Evolutionary conservation across 2,329 filamentous ascomycete genomes (phyloP), one percentile per base, ranked within the genome.

Genomic region (Nannizziopsis arthrosporioides): DNA sequence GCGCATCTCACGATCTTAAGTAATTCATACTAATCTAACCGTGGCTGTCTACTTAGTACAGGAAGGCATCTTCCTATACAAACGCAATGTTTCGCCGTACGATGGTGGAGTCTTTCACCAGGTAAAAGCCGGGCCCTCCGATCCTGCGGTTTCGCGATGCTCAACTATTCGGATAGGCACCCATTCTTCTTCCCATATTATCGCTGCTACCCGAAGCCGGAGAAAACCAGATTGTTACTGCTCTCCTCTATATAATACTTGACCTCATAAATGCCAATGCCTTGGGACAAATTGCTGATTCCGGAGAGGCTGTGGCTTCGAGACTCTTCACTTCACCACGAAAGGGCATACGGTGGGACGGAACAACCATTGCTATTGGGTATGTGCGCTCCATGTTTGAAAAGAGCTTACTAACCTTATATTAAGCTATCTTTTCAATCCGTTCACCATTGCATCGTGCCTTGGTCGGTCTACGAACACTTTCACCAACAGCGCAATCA

Each of bases 31-130:
- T 59, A 41, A 44, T 32, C 15, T 44, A 34, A n/a, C n/a, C n/a
- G n/a, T n/a, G n/a, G 39, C 14, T 45, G 10, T 34, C 14, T 17
- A 6, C 54, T 12, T 58, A 94, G 87, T 96, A 48, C 90, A 96
- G 74, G 92, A 98, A 69, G 92, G 92, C 15, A 72, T 98, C 50
- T 98, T 94, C 61, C 79, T 98, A 17, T 96, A 96, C 66, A 89
- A 85, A 55, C 86, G 93, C 66, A 93, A 94, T 70, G 85, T 96
- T 49, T 95, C 88, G 51, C 92, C 92, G 1, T 98, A 96, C 70
- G 88, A 98, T 65, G 92, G 92, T 55, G 92, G 92, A 59, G 86
- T 83, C 54, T 84, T 78, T 61, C 79, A 83, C 63, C 80, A 82
- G 68, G 77, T 79, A 61, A 36, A 18, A n/a, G n/a, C 22, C 27